phyloP scores from a whole-genome alignment of 192 early-diverging fungal genomes.

The Spinellus fusiger region DNA sequence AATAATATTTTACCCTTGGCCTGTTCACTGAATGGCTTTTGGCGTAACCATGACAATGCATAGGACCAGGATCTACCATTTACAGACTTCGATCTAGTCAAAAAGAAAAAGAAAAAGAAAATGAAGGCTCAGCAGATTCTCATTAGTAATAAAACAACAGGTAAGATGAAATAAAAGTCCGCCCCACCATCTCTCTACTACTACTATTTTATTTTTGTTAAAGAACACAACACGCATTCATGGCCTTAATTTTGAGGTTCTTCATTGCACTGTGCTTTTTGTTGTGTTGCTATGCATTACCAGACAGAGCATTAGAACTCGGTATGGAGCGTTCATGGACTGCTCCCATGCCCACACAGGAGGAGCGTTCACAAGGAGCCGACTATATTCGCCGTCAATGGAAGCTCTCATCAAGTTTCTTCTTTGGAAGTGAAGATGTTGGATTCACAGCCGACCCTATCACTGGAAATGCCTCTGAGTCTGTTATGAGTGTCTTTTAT shows the following conservation, averaged over 20 bases:
- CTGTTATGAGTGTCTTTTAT: slow-evolving; percentile 2
- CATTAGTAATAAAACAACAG: background rate
- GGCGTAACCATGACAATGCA: background rate
- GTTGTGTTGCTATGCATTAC: background rate
- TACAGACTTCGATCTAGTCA: too few relatives aligned
- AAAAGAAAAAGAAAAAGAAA: background rate
- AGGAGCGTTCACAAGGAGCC: background rate
- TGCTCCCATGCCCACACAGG: slow-evolving; percentile 3
- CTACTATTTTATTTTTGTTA: background rate
- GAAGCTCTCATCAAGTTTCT: background rate
- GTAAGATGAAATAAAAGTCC: background rate
- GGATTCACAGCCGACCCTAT: slow-evolving; percentile 4
- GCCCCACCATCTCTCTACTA: background rate
- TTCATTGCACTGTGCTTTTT: too few relatives aligned
- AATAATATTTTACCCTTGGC: too few relatives aligned
- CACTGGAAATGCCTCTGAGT: background rate
- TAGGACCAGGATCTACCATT: background rate
- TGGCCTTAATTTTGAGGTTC: background rate
- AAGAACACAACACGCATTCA: background rate
- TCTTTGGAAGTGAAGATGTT: background rate
- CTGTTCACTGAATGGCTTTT: too few relatives aligned
- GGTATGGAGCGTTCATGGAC: slow-evolving; percentile 2
- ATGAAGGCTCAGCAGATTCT: background rate
- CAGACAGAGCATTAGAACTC: background rate
- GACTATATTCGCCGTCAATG: slow-evolving; percentile 3